phyloP scores from a whole-genome alignment of 164 flowering plant species.

The Chimonanthus salicifolius region DNA sequence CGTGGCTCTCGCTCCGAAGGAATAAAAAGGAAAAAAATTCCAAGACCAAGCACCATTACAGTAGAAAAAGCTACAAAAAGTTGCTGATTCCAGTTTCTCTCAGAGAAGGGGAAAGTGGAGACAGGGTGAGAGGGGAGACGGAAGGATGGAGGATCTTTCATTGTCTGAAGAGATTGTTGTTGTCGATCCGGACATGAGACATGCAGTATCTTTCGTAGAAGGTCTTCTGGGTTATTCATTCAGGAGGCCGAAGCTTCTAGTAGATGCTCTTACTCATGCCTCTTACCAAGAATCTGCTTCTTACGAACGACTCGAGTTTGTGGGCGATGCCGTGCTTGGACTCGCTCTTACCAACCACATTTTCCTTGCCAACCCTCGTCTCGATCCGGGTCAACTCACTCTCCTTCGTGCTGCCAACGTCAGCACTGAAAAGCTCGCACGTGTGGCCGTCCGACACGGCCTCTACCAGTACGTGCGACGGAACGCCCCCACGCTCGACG shows the following conservation, averaged over 20 bases:
- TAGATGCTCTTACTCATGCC: constrained; percentile 23
- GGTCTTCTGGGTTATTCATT: constrained; percentile 12
- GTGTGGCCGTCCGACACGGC: constrained; percentile 26
- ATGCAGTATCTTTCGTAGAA: constrained; percentile 12
- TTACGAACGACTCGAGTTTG: constrained; percentile 27
- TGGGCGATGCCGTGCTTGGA: constrained; percentile 28
- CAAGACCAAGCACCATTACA: too few species aligned
- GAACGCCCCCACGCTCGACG: constrained; percentile 41
- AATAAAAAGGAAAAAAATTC: too few species aligned
- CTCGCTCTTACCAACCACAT: constrained; percentile 19
- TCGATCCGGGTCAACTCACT: constrained; percentile 25
- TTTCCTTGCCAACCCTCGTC: constrained; percentile 18
- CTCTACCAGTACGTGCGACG: constrained; percentile 48
- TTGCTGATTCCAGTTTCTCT: too few species aligned
- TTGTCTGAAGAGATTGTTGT: background rate
- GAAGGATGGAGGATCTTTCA: too few species aligned
- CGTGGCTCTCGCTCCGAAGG: too few species aligned
- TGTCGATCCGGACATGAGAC: background rate
- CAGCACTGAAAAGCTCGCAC: constrained; percentile 32
- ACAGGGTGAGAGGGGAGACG: too few species aligned
- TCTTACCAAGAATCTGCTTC: constrained; percentile 16
- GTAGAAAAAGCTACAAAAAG: too few species aligned
- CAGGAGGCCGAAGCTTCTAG: constrained; percentile 9
- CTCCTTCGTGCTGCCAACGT: constrained; percentile 28
- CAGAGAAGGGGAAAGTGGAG: too few species aligned